Conservation (phyloP, 169 alveolate species). For the Cryptosporidium ubiquitum region DNA sequence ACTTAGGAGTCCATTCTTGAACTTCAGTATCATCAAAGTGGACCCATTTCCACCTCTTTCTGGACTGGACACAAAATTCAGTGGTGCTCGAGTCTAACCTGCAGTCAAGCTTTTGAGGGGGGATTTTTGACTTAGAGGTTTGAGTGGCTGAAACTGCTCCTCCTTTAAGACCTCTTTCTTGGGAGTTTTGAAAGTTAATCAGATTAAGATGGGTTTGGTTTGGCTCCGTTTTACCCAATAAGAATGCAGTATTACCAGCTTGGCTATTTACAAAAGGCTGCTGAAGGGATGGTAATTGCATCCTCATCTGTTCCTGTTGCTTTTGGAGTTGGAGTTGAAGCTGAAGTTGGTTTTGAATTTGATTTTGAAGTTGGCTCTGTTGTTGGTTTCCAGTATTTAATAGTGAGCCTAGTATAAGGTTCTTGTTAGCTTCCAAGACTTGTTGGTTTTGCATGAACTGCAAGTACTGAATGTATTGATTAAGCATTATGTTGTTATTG, state of each 20-base stretch:
- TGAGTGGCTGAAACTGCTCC: background rate
- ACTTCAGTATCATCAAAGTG: conserved; percentile 69
- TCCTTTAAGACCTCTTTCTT: conserved; percentile 47
- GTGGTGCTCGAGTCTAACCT: background rate
- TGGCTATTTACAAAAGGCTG: background rate
- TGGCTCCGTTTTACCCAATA: background rate
- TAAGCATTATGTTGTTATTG: background rate
- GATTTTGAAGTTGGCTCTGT: conserved; percentile 7
- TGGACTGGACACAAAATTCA: background rate
- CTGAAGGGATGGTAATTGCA: background rate
- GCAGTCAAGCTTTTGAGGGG: background rate
- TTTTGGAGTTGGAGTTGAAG: background rate
- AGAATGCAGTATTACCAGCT: background rate
- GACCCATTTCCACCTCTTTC: conserved; percentile 66
- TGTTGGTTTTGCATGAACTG: conserved; percentile 17
- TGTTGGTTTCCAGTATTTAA: background rate
- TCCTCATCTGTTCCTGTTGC: background rate
- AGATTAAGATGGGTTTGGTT: background rate
- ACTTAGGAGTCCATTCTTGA: conserved; percentile 69
- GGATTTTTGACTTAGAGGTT: background rate
- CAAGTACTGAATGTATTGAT: conserved; percentile 16
- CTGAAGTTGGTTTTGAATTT: background rate
- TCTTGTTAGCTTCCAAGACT: background rate
- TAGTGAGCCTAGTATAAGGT: background rate
- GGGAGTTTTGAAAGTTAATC: conserved; percentile 16